A percentile compares a stretch with the other conserved stretches of the same genome.
Conservation (phyloP, 1,139 yeast species). For the Yamadazyma atlantica region DNA sequence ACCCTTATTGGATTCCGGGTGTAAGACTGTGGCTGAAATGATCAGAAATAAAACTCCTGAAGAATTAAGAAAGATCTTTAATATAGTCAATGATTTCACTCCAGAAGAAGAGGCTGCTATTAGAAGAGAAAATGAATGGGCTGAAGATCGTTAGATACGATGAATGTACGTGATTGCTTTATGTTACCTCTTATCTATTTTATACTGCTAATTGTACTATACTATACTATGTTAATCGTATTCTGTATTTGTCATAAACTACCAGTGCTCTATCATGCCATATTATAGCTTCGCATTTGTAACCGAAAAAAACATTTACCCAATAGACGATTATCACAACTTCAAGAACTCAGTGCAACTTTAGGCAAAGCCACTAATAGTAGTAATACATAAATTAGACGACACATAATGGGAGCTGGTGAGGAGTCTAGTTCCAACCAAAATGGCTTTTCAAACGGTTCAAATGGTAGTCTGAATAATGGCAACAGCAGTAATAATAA, state of each 20-base stretch:
- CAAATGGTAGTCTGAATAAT: neutral
- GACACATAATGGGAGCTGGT: no score
- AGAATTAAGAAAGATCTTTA: slow-evolving; percentile 93
- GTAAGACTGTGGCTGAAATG: slow-evolving; percentile 98
- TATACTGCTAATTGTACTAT: no score
- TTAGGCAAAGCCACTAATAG: no score
- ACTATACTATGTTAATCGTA: no score
- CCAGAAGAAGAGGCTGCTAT: slow-evolving; percentile 99
- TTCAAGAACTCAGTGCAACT: no score
- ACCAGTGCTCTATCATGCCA: neutral
- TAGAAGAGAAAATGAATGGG: slow-evolving; percentile 98
- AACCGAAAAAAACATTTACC: neutral
- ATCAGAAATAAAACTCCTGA: slow-evolving; percentile 95
- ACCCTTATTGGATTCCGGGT: slow-evolving; percentile 91
- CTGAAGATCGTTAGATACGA: slow-evolving; percentile 60
- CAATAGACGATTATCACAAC: no score
- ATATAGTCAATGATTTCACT: slow-evolving; percentile 90
- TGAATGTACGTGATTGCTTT: neutral
- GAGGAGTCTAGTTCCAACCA: no score
- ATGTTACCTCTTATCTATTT: no score
- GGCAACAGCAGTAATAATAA: neutral
- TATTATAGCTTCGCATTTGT: neutral
- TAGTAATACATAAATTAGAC: no score
- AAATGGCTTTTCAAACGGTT: neutral
- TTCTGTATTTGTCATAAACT: no score